Evolutionary conservation across 331 rosid genomes (phyloP).

Genomic region (Arachis monticola): DNA sequence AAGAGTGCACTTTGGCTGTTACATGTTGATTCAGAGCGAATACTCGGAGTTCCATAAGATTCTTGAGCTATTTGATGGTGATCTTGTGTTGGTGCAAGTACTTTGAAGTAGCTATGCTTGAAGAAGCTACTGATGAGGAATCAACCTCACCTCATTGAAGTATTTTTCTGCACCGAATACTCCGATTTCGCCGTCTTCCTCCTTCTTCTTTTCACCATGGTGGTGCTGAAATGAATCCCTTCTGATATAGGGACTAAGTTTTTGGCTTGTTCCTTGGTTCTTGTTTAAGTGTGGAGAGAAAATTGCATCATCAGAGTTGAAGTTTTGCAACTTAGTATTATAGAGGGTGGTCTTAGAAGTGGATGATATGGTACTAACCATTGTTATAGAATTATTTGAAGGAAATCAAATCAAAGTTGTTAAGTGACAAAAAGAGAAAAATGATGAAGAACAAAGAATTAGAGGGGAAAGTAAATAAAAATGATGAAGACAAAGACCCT

Average conservation of each 20-base stretch:
- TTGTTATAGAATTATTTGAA: conserved; percentile 34
- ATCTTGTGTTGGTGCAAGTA: conserved; percentile 42
- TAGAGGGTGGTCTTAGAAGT: conserved; percentile 41
- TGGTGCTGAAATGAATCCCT: conserved; percentile 23
- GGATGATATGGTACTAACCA: conserved; percentile 50
- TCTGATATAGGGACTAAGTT: conserved; percentile 24
- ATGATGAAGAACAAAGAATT: conserved; percentile 29
- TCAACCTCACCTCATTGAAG: conserved; percentile 71
- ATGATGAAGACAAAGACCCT: conserved; percentile 20
- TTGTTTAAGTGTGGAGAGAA: conserved; percentile 49
- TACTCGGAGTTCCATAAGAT: conserved; percentile 67
- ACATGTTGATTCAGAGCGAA: conserved; percentile 70
- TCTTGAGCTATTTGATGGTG: conserved; percentile 34
- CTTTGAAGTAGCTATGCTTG: conserved; percentile 40
- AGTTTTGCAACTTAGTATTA: conserved; percentile 36
- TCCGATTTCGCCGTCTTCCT: conserved; percentile 77
- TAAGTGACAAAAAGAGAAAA: conserved; percentile 39
- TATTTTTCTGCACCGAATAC: conserved; percentile 89
- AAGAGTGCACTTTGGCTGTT: conserved; percentile 76
- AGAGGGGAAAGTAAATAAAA: conserved; percentile 24
- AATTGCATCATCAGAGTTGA: conserved; percentile 36
- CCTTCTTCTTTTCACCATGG: conserved; percentile 44
- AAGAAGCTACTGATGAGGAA: conserved; percentile 32
- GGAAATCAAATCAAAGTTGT: background rate
- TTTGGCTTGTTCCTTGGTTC: conserved; percentile 45